A percentile compares a stretch with the other conserved stretches of the same genome.
phyloP scores from a whole-genome alignment of 306 rosid genomes.

The Bauhinia variegata region DNA sequence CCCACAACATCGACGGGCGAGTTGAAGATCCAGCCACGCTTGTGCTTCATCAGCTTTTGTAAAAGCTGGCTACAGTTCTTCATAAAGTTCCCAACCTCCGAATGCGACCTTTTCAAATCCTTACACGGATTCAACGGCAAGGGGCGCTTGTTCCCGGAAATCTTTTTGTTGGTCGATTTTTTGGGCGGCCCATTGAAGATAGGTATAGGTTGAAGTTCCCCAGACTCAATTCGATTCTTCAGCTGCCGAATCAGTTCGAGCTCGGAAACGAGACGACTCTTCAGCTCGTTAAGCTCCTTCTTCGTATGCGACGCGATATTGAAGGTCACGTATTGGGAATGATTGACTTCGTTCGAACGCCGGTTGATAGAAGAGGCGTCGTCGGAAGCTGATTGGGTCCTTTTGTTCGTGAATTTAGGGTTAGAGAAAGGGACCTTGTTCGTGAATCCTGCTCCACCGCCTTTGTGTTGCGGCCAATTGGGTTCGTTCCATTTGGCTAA shows the following conservation, averaged over 20 bases:
- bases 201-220: conserved; percentile 41
- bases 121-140: conserved; percentile 43
- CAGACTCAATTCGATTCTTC: conserved; percentile 61
- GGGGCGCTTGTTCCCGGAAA: conserved; percentile 68
- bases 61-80: conserved; percentile 70
- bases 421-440: conserved; percentile 74
- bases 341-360: conserved; percentile 44
- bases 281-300: conserved; percentile 72
- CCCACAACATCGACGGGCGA: conserved; percentile 67
- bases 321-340: conserved; percentile 62
- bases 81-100: conserved; percentile 53
- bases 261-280: conserved; percentile 54
- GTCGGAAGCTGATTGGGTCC: conserved; percentile 74
- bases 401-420: conserved; percentile 57
- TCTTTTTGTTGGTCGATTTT: conserved; percentile 62
- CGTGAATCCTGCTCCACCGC: conserved; percentile 81
- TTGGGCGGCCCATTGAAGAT: conserved; percentile 40
- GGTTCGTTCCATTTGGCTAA: conserved; percentile 72
- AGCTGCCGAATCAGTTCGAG: conserved; percentile 76
- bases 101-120: conserved; percentile 62
- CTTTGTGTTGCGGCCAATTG: conserved; percentile 69
- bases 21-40: conserved; percentile 72
- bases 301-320: conserved; percentile 53
- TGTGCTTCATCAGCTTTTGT: conserved; percentile 82
- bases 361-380: conserved; percentile 85